Evolutionary conservation across 2,329 filamentous ascomycete genomes (phyloP).

Genomic region (Zasmidium citrigriseum): DNA sequence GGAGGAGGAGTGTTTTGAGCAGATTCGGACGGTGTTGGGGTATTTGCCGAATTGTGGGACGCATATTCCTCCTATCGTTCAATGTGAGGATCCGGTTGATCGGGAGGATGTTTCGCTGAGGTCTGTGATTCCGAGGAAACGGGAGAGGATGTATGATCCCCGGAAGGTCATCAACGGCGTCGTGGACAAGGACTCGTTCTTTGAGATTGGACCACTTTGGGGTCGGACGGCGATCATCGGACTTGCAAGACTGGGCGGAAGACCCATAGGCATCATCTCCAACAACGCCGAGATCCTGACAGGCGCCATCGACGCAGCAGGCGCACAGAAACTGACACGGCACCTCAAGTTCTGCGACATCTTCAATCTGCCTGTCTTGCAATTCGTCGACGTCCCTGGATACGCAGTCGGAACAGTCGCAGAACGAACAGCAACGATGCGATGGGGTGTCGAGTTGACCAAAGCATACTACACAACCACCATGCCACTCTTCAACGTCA

Average conservation of each 20-base stretch:
- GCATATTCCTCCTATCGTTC: slow-evolving; percentile 52
- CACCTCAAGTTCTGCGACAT: slow-evolving; percentile 66
- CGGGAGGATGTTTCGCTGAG: slow-evolving; percentile 53
- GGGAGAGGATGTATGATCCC: slow-evolving; percentile 62
- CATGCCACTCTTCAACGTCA: slow-evolving; percentile 63
- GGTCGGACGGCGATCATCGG: slow-evolving; percentile 63
- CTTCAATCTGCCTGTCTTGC: slow-evolving; percentile 64
- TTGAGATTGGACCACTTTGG: slow-evolving; percentile 66
- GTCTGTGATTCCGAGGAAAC: slow-evolving; percentile 58
- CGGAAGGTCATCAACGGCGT: slow-evolving; percentile 59
- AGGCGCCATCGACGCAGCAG: slow-evolving; percentile 62
- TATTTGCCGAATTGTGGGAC: slow-evolving; percentile 61
- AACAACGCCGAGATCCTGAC: slow-evolving; percentile 63
- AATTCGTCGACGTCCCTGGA: slow-evolving; percentile 64
- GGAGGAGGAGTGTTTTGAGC: slow-evolving; percentile 63
- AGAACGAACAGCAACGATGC: slow-evolving; percentile 65
- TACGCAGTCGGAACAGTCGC: slow-evolving; percentile 66
- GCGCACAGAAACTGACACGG: slow-evolving; percentile 61
- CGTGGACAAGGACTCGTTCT: slow-evolving; percentile 59
- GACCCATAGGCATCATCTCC: slow-evolving; percentile 60
- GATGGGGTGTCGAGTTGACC: slow-evolving; percentile 62
- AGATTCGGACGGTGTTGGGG: slow-evolving; percentile 57
- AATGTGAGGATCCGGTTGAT: slow-evolving; percentile 51
- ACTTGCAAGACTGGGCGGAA: slow-evolving; percentile 59
- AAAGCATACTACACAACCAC: slow-evolving; percentile 65